A percentile compares a stretch with the other conserved stretches of the same genome.
Evolutionary conservation across 176 grass and related monocot genomes (phyloP).

Genomic region (Musa itinerans): DNA sequence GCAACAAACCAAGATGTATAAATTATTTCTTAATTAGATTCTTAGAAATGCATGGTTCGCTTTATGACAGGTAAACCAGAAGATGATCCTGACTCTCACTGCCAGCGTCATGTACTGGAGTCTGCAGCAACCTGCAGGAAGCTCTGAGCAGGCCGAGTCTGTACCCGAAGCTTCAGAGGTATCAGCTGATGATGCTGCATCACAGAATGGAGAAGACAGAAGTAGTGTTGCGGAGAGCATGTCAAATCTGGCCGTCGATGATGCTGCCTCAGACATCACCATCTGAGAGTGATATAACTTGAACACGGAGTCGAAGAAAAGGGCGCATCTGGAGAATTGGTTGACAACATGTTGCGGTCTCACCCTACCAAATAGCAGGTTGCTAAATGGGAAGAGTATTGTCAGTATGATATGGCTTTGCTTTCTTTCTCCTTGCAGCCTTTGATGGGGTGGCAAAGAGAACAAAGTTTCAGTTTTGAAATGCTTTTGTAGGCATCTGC

Average conservation of each 20-base stretch:
- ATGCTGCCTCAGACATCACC: constrained; percentile 36
- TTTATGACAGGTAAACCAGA: constrained; percentile 78
- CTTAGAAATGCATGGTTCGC: constrained; percentile 3
- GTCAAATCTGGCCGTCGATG: constrained; percentile 42
- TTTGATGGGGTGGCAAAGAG: not conserved
- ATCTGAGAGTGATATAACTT: constrained; percentile 20
- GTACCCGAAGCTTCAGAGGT: constrained; percentile 19
- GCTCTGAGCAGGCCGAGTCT: constrained; percentile 36
- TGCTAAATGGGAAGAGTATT: not conserved
- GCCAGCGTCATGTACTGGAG: constrained; percentile 98
- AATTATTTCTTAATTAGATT: constrained; percentile 2
- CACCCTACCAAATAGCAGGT: not conserved
- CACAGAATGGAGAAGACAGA: constrained; percentile 35
- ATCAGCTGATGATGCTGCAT: constrained; percentile 2
- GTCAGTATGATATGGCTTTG: not conserved
- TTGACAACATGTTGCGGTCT: not conserved
- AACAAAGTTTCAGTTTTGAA: not conserved
- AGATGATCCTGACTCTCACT: constrained; percentile 93
- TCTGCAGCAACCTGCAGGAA: constrained; percentile 43
- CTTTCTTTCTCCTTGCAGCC: not conserved
- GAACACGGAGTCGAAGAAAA: not conserved
- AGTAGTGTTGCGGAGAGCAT: constrained; percentile 36
- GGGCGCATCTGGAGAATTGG: not conserved
- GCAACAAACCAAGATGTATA: too few species aligned
- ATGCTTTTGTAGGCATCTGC: not conserved